Base-by-base conservation (phyloP, 257 asterid species). In the Marsdenia floribunda region DNA sequence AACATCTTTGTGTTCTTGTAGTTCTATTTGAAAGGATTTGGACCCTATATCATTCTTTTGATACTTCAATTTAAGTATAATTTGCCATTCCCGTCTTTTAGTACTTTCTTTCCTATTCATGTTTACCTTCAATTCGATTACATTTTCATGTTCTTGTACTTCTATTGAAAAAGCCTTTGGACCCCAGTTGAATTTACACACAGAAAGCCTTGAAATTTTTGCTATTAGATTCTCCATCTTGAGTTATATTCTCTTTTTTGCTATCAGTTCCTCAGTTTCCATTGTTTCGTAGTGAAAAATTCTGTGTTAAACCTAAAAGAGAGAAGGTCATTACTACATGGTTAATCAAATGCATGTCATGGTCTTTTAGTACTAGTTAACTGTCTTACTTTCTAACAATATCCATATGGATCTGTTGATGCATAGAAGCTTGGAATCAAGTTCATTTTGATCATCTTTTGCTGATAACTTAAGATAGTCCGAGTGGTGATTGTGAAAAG, bases 11-110 rank as follows among this genome's bases (percentile, higher is more conserved):
- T 18, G 64, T 71, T 69, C 9, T 10, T 33, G 16, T 52, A 3
- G 14, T 6, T 71, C 16, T 52, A 26, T 15, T 71, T 71, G 38
- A 44, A 19, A 33, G n/a, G 10, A 44, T 37, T 18, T 18, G 15
- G 47, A 24, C 2, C 21, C 21, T 94, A 92, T 76, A 74, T 79
- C 26, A 50, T 65, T 73, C 61, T 71, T 73, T 74, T 61, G 37
- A 21, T 65, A 74, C 47, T 54, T 54, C 49, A 60, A 47, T 65
- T 21, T 69, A 33, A 57, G 65, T 66, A 19, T 72, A 64, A 11
- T 29, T 47, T 58, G 44, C 24, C 44, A 11, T 29, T 58, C 24
- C 50, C 18, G 22, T 19, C 8, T 47, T 19, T 24, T 29, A 7
- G 47, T 35, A 64, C 24, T 55, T 72, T 14, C 16, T 6, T 49